A percentile compares a stretch with the other conserved stretches of the same genome.
phyloP scores from a whole-genome alignment of 257 asterid species.

The Primulina tabacum region DNA sequence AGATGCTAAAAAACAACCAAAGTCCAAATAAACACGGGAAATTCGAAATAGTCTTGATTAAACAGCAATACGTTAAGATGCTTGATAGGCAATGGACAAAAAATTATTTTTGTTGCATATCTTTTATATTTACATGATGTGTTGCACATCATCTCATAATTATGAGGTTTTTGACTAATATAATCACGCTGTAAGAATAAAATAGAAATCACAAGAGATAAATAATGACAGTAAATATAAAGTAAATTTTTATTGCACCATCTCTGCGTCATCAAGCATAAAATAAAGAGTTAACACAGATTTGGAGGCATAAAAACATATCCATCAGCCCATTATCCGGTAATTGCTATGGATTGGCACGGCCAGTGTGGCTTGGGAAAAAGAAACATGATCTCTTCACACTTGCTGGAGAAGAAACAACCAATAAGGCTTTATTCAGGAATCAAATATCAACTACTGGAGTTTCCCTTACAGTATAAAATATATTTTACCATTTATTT shows the following conservation, averaged over 20 bases:
- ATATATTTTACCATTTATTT: no score
- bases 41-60: constrained; percentile 1
- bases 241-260: background rate
- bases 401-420: background rate
- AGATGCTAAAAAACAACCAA: constrained; percentile 34
- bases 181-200: background rate
- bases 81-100: background rate
- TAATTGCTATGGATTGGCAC: background rate
- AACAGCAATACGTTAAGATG: constrained; percentile 5
- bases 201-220: background rate
- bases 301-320: background rate
- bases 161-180: background rate
- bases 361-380: background rate
- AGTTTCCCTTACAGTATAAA: background rate
- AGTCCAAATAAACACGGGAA: constrained; percentile 18
- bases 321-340: background rate
- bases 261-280: background rate
- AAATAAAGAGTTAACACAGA: background rate
- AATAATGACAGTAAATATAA: background rate
- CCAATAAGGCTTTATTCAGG: background rate
- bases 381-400: background rate
- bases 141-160: background rate
- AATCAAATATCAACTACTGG: background rate
- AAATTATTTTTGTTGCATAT: background rate
- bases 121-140: background rate